Base-by-base conservation (phyloP, 164 flowering plant genomes). In the Vitis rotundifolia region DNA sequence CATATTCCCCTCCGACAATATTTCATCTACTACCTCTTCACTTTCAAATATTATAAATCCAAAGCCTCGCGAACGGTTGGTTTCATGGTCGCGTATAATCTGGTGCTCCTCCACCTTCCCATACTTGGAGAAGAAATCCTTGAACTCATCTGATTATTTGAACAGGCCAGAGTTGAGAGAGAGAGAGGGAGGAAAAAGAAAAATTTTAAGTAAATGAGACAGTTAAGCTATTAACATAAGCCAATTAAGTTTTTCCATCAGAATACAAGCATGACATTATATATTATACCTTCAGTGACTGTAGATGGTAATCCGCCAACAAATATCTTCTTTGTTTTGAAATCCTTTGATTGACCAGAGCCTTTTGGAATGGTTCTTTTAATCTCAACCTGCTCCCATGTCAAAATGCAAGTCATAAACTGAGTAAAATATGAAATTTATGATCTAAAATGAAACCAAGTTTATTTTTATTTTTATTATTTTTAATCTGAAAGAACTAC, bases 341-440 rank as follows among this genome's bases (percentile, higher is more conserved):
- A 37, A 37, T 37, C 87, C 72, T 85, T 81, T 0, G 86, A 73
- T 22, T 79, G 85, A 14, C 71, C 76, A 59, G 88, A 67, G 19
- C 91, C 88, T 68, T 88, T 86, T 0, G 91, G 91, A 50, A 88
- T 86, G 7, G 91, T 88, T 73, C 91, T 81, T 76, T 87, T 87
- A 12, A 85, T 87, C 71, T 87, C 91, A 71, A 87, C 91, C 91
- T 87, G 79, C 5, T 31, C 66, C 28, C 13, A 52, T 37, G 22
- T 61, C 29, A 49, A 1, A 48, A 1, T 1, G 49, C 49, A 68
- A 49, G 12, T 48, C n/a, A 59, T 13, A 14, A 67, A 12, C 2
- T 7, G n/a, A 11, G 48, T 10, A 37, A 49, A 51, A 37, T 37
- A 37, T 37, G 7, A 37, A 3, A 6, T 37, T 37, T 37, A 37